A percentile compares a stretch with the other conserved stretches of the same genome.
phyloP scores from a whole-genome alignment of 2,329 filamentous ascomycete genomes.

The Penicillium sp. region DNA sequence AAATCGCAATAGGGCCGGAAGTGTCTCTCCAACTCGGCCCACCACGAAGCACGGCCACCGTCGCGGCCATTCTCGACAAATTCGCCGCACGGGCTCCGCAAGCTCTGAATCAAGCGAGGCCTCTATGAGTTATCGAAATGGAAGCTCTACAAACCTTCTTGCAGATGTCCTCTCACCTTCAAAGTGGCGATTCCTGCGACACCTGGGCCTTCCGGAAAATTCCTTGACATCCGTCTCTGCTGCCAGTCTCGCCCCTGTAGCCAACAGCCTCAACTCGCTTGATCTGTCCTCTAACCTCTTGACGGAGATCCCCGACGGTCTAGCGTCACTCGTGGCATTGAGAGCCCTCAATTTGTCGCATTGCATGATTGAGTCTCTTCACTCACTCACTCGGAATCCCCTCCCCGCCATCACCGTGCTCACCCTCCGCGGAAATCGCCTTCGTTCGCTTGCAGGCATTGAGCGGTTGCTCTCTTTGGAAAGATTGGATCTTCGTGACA shows the following conservation, averaged over 20 bases:
- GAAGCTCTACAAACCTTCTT: conserved; percentile 76
- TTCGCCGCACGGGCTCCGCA: conserved; percentile 82
- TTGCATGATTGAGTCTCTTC: conserved; percentile 95
- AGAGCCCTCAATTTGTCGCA: conserved; percentile 90
- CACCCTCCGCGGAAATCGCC: conserved; percentile 83
- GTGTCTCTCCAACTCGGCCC: conserved; percentile 77
- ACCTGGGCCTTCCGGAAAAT: conserved; percentile 90
- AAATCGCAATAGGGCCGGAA: conserved; percentile 56
- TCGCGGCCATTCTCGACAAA: conserved; percentile 67
- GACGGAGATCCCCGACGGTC: conserved; percentile 86
- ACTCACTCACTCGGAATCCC: conserved; percentile 77
- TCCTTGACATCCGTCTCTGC: conserved; percentile 76
- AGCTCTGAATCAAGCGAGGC: conserved; percentile 80
- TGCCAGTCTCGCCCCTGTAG: conserved; percentile 73
- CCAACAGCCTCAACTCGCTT: conserved; percentile 84
- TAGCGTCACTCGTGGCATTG: conserved; percentile 81
- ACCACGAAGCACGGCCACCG: conserved; percentile 67
- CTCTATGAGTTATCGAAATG: conserved; percentile 52
- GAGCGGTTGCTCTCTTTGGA: conserved; percentile 87
- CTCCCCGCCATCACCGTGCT: conserved; percentile 90
- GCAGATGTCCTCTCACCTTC: conserved; percentile 71
- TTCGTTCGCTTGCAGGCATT: conserved; percentile 82
- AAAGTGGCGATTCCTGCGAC: conserved; percentile 93
- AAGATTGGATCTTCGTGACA: conserved; percentile 86
- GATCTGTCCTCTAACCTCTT: conserved; percentile 93